phyloP scores from a whole-genome alignment of 345 rosid genomes.

The Excoecaria cochinchinensis region DNA sequence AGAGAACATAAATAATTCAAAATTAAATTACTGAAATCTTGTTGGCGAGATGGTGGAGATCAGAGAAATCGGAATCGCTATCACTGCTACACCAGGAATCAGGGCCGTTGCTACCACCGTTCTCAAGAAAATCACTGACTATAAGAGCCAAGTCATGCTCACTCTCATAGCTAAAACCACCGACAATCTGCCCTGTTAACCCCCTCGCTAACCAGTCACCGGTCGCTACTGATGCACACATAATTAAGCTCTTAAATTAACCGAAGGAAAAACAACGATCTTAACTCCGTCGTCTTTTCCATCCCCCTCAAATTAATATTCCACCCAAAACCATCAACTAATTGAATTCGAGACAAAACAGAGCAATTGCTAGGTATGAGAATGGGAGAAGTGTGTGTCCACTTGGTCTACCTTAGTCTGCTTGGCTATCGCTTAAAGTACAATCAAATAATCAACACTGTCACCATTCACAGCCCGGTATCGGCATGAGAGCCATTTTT shows the following conservation, averaged over 20 bases:
- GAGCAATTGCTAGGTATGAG: constrained; percentile 21
- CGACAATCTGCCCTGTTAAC: constrained; percentile 32
- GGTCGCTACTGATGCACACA: constrained; percentile 44
- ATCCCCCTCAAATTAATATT: not conserved
- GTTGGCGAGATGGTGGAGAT: constrained; percentile 69
- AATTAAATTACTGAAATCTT: constrained; percentile 56
- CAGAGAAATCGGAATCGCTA: constrained; percentile 72
- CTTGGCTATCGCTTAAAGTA: constrained; percentile 39
- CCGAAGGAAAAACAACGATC: not conserved
- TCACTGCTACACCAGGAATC: constrained; percentile 85
- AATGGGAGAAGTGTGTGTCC: constrained; percentile 25
- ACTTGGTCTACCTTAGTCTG: constrained; percentile 29
- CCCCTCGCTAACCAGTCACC: constrained; percentile 42
- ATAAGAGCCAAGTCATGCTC: constrained; percentile 80
- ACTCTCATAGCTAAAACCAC: constrained; percentile 76
- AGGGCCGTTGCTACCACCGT: constrained; percentile 54
- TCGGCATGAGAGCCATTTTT: constrained; percentile 35
- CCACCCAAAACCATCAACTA: not conserved
- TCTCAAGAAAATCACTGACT: constrained; percentile 84
- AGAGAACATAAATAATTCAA: not conserved
- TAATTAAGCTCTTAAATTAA: not conserved
- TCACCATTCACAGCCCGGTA: constrained; percentile 7
- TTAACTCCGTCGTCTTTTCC: not conserved
- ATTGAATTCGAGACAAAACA: too few relatives aligned
- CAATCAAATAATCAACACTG: not conserved